These are phyloP conservation scores for Plasmodium sp. DNA, from an alignment of 169 alveolate genomes.

Conservation along the genomic window DNA sequence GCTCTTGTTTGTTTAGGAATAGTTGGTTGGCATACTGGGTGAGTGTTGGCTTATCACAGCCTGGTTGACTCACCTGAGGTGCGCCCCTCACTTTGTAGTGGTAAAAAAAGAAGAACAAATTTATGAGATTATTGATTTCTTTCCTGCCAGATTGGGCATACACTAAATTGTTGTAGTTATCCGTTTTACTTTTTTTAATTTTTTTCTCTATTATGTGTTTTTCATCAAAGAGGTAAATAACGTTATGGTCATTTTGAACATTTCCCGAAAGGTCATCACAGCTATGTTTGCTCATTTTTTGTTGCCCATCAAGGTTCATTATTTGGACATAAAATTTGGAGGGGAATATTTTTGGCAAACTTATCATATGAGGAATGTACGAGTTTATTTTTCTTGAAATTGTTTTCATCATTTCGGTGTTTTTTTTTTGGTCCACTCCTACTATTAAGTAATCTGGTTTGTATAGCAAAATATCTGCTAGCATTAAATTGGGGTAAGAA, in stretches of 20 bases:
- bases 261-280: not conserved
- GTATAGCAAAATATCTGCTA: slow-evolving; percentile 59
- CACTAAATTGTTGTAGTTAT: slow-evolving; percentile 23
- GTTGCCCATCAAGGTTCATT: slow-evolving; percentile 63
- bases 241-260: not conserved
- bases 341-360: slow-evolving; percentile 17
- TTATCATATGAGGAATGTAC: not conserved
- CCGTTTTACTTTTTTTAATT: slow-evolving; percentile 62
- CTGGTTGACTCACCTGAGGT: no score
- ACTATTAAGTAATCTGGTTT: slow-evolving; percentile 53
- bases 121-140: slow-evolving; percentile 68
- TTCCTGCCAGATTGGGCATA: slow-evolving; percentile 28
- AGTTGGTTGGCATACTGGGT: not conserved
- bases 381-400: slow-evolving; percentile 39
- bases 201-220: slow-evolving; percentile 41
- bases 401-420: slow-evolving; percentile 49
- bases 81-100: slow-evolving; percentile 12
- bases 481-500: slow-evolving; percentile 72
- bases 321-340: slow-evolving; percentile 43
- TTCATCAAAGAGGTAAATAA: slow-evolving; percentile 58
- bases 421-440: slow-evolving; percentile 62
- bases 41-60: not conserved
- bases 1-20: not conserved
- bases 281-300: slow-evolving; percentile 58
- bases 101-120: slow-evolving; percentile 40